Evolutionary conservation across 2,329 filamentous ascomycete species (phyloP).

Genomic region (Calonectria montana): DNA sequence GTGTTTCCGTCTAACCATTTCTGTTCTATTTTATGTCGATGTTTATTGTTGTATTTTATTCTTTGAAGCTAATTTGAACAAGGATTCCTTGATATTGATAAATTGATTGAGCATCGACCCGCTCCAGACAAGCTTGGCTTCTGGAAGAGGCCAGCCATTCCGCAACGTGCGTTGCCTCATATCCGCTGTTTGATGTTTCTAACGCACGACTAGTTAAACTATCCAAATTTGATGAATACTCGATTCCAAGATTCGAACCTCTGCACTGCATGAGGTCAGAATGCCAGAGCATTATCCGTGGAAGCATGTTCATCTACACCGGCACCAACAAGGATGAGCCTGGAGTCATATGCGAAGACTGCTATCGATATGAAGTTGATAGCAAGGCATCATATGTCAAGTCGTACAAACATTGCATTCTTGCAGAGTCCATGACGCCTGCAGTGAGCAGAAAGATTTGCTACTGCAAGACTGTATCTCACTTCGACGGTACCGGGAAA

Average conservation of each 20-base stretch:
- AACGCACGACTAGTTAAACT: not conserved
- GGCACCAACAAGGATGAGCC: not conserved
- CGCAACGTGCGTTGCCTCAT: not conserved
- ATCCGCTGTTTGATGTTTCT: not conserved
- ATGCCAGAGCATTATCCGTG: not conserved
- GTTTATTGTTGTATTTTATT: not conserved
- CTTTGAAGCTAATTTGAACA: not conserved
- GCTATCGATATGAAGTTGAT: not conserved
- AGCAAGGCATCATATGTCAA: not conserved
- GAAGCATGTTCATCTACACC: not conserved
- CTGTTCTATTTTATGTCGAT: not conserved
- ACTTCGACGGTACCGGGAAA: not conserved
- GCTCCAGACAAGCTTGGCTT: not conserved
- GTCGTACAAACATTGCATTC: not conserved
- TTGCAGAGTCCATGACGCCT: not conserved
- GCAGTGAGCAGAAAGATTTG: not conserved
- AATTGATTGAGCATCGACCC: not conserved
- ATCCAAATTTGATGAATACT: not conserved
- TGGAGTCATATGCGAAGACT: not conserved
- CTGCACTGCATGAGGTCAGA: not conserved
- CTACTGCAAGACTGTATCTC: not conserved
- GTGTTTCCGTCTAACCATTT: not conserved
- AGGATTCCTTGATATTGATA: not conserved
- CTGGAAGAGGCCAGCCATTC: not conserved
- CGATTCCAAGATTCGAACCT: not conserved